Evolutionary conservation across 257 asterid species (phyloP).

Genomic region (Plantago major): DNA sequence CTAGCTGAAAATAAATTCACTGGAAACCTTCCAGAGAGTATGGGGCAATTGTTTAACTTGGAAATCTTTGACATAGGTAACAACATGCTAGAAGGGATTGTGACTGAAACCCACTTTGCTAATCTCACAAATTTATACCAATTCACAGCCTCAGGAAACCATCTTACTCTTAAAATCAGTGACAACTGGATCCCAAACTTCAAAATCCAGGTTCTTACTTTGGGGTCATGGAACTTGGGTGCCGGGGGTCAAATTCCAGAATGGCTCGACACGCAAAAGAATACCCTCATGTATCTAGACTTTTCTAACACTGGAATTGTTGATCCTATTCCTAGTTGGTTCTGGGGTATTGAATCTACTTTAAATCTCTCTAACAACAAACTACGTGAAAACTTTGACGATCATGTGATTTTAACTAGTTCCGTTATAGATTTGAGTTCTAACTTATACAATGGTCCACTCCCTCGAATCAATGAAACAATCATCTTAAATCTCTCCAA

Average conservation of each 20-base stretch:
- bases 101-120: too few species aligned
- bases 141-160: neutral
- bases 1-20: too few species aligned
- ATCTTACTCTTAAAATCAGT: neutral
- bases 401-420: too few species aligned
- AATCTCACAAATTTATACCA: neutral
- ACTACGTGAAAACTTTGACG: too few species aligned
- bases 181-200: neutral
- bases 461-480: too few species aligned
- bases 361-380: too few species aligned
- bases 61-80: neutral
- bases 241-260: neutral
- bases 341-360: neutral
- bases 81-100: neutral
- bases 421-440: too few species aligned
- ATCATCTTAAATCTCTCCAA: constrained; percentile 3
- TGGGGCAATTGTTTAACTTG: neutral
- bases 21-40: neutral
- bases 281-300: neutral
- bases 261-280: neutral
- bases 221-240: neutral
- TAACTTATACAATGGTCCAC: too few species aligned
- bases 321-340: neutral
- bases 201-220: neutral
- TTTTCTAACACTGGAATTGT: neutral